Conservation (phyloP, 345 rosid genomes). For the Bretschneidera sinensis region DNA sequence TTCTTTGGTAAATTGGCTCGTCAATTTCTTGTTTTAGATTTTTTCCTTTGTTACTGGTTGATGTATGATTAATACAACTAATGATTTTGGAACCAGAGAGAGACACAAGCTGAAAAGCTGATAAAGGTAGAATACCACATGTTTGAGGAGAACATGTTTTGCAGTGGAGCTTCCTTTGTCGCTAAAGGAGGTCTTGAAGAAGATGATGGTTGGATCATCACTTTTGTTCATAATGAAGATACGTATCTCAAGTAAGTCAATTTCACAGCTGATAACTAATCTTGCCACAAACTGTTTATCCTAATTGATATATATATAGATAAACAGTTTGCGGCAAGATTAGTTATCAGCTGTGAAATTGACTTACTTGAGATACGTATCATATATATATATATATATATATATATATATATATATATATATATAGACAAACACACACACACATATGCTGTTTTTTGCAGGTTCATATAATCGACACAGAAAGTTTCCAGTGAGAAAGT, state of each 20-base stretch:
- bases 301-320: too few species aligned
- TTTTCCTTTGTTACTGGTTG: neutral
- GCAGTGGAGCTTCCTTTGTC: slow-evolving; percentile 46
- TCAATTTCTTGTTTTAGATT: too few species aligned
- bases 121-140: slow-evolving; percentile 41
- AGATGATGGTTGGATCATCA: slow-evolving; percentile 54
- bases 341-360: too few species aligned
- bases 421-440: too few species aligned
- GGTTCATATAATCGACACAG: slow-evolving; percentile 35
- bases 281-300: too few species aligned
- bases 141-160: slow-evolving; percentile 32
- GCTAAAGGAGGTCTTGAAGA: slow-evolving; percentile 31
- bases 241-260: slow-evolving; percentile 35
- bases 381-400: too few species aligned
- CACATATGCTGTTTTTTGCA: neutral
- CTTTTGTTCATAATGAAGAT: slow-evolving; percentile 47
- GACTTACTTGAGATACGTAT: too few species aligned
- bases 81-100: slow-evolving; percentile 3
- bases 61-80: neutral
- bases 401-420: too few species aligned
- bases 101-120: slow-evolving; percentile 2
- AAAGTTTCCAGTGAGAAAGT: slow-evolving; percentile 21
- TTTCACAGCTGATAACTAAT: too few species aligned
- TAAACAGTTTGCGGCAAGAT: too few species aligned
- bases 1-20: neutral